Evolutionary conservation across 768 basidiomycete genomes (phyloP).

Genomic region (Thelephora aurantiotincta): DNA sequence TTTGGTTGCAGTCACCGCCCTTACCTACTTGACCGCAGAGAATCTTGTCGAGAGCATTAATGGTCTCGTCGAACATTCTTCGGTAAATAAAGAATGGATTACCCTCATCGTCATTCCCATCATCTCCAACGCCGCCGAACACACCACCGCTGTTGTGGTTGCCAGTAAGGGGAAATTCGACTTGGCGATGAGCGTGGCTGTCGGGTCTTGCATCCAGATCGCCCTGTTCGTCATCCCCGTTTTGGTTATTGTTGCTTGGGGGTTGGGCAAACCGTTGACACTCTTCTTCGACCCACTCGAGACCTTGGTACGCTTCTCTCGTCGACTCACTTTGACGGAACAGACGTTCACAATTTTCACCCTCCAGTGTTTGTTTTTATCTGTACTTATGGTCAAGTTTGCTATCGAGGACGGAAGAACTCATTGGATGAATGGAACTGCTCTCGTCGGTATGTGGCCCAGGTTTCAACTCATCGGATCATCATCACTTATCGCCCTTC

Average conservation of each 20-base stretch:
- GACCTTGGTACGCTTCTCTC: conserved; percentile 5
- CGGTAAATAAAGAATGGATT: conserved; percentile 29
- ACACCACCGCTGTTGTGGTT: conserved; percentile 6
- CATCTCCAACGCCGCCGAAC: conserved; percentile 8
- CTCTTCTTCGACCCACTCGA: conserved; percentile 7
- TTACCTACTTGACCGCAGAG: conserved; percentile 29
- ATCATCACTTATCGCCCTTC: neutral
- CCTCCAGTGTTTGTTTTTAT: conserved; percentile 7
- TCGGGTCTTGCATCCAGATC: conserved; percentile 8
- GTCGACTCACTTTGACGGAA: neutral
- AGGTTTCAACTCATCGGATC: neutral
- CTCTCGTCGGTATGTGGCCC: conserved; percentile 1
- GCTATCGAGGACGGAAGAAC: conserved; percentile 6
- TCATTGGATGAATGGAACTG: conserved; percentile 7
- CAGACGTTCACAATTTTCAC: neutral
- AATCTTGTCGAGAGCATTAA: conserved; percentile 26
- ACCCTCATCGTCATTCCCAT: conserved; percentile 27
- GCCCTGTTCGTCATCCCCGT: conserved; percentile 8
- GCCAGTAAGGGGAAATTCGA: conserved; percentile 7
- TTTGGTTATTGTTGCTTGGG: conserved; percentile 7
- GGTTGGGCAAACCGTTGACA: conserved; percentile 6
- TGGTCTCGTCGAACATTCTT: conserved; percentile 24
- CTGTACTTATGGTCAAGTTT: conserved; percentile 7
- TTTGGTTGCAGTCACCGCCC: conserved; percentile 19
- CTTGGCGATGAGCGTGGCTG: conserved; percentile 5